Evolutionary conservation across 441 rosid genomes (phyloP).

Genomic region (Gossypium davidsonii): DNA sequence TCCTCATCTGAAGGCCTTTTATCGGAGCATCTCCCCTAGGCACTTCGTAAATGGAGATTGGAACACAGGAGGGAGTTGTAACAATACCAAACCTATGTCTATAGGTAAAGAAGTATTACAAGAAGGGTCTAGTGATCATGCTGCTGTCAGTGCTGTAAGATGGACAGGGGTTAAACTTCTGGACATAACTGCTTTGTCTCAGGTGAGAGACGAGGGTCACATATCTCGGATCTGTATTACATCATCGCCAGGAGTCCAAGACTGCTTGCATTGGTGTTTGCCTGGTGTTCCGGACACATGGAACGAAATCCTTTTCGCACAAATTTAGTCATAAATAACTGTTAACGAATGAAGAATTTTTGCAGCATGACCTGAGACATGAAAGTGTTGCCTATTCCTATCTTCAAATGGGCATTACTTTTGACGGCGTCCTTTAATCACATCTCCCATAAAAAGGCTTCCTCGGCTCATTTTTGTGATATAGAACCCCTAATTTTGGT

Average conservation of each 20-base stretch:
- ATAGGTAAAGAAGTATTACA: constrained; percentile 71
- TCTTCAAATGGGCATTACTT: background rate
- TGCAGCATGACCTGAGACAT: background rate
- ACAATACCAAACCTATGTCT: constrained; percentile 73
- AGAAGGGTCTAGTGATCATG: constrained; percentile 59
- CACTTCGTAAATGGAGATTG: constrained; percentile 87
- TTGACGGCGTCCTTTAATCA: background rate
- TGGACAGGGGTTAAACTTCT: constrained; percentile 70
- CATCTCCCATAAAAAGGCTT: background rate
- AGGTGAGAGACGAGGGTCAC: constrained; percentile 85
- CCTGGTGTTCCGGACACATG: constrained; percentile 96
- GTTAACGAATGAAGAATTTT: background rate
- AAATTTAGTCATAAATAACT: constrained; percentile 25
- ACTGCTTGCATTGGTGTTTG: constrained; percentile 92
- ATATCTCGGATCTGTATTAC: constrained; percentile 65
- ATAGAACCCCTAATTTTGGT: background rate
- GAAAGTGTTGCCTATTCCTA: background rate
- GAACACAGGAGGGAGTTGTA: constrained; percentile 92
- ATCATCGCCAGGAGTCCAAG: constrained; percentile 53
- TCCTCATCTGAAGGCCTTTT: constrained; percentile 61
- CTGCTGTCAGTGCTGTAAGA: constrained; percentile 55
- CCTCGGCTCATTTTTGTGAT: background rate
- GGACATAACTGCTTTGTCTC: constrained; percentile 66
- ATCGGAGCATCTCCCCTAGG: constrained; percentile 78
- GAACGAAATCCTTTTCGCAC: constrained; percentile 81